These are phyloP conservation scores for Aschersonia sp. DNA, from an alignment of 2,329 filamentous ascomycete genomes.

Conservation along the genomic window DNA sequence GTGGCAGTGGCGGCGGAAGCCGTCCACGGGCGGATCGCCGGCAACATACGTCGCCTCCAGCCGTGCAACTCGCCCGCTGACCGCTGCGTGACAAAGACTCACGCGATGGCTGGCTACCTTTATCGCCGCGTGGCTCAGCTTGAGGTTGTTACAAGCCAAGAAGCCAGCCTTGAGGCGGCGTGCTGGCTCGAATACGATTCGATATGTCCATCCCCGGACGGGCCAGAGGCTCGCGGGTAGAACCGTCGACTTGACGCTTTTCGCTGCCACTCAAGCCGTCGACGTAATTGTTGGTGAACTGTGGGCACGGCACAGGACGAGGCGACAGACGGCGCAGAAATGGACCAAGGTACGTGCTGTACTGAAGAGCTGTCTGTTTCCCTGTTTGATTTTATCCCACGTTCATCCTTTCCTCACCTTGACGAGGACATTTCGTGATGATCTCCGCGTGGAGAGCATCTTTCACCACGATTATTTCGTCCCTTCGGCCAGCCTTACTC, in stretches of 20 bases:
- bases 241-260: constrained; percentile 73
- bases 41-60: neutral
- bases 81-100: constrained; percentile 22
- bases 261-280: constrained; percentile 55
- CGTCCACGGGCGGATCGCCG: neutral
- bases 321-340: constrained; percentile 26
- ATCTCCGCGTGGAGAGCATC: neutral
- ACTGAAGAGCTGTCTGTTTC: too few species aligned
- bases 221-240: constrained; percentile 41
- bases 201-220: constrained; percentile 1
- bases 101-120: constrained; percentile 45
- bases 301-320: constrained; percentile 39
- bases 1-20: neutral
- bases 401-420: neutral
- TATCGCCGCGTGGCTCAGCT: constrained; percentile 40
- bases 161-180: constrained; percentile 12
- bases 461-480: neutral
- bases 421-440: neutral
- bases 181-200: constrained; percentile 7
- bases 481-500: neutral
- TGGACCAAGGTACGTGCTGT: constrained; percentile 29
- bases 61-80: neutral
- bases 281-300: constrained; percentile 55
- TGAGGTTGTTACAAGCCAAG: constrained; percentile 43
- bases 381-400: too few species aligned